Conservation (phyloP, 2,329 filamentous ascomycete species). For the Chalaropsis thielavioides region DNA sequence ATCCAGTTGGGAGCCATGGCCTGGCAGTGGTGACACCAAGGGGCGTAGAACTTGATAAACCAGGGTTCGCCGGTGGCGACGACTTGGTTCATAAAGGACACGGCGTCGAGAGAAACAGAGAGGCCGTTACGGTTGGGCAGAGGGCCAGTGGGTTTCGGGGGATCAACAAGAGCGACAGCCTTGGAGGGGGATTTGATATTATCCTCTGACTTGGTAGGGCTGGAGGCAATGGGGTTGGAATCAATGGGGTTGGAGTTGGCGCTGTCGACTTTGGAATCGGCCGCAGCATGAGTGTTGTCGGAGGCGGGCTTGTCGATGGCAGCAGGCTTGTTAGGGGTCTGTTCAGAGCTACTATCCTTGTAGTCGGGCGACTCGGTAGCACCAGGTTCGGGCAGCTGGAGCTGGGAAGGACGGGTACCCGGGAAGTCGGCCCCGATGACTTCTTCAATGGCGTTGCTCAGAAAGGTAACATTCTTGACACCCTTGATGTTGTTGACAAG, state of each 20-base stretch:
- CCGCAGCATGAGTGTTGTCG: constrained; percentile 25
- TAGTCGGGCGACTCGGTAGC: constrained; percentile 34
- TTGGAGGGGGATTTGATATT: constrained; percentile 18
- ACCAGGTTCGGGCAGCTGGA: constrained; percentile 58
- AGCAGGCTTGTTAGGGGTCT: constrained; percentile 19
- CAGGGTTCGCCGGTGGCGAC: constrained; percentile 81
- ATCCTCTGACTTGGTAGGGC: constrained; percentile 19
- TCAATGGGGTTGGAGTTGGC: constrained; percentile 10
- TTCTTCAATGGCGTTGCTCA: constrained; percentile 61
- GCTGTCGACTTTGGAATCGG: constrained; percentile 18
- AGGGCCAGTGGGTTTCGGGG: constrained; percentile 38
- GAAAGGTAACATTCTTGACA: constrained; percentile 46
- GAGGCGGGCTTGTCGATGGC: constrained; percentile 21
- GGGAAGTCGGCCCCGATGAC: constrained; percentile 65
- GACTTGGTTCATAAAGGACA: constrained; percentile 73
- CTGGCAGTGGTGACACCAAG: constrained; percentile 94
- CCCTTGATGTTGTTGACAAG: constrained; percentile 49
- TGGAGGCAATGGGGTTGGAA: constrained; percentile 16
- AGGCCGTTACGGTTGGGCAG: constrained; percentile 58
- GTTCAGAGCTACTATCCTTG: not conserved
- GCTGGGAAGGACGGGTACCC: constrained; percentile 55
- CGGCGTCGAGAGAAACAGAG: constrained; percentile 62
- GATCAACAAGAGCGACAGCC: constrained; percentile 24
- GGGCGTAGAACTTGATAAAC: constrained; percentile 98
- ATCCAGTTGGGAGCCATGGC: constrained; percentile 82